These are phyloP conservation scores for Coemansia biformis DNA, from an alignment of 192 early-diverging fungal species.

Conservation along the genomic window DNA sequence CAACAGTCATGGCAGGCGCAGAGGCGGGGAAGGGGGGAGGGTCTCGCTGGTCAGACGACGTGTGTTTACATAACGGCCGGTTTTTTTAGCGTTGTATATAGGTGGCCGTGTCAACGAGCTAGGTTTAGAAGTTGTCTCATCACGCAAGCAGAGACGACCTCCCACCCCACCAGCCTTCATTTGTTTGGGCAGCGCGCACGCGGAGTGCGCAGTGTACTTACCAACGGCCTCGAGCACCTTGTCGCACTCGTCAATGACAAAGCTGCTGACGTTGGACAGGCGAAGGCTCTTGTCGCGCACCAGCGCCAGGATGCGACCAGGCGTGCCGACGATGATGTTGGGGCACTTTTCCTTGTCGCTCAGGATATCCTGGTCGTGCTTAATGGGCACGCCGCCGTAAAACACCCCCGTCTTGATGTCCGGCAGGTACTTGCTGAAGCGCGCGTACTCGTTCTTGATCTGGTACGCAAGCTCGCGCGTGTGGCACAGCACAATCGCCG, in stretches of 20 bases:
- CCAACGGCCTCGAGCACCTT: constrained; percentile 91
- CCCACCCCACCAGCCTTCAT: too few species aligned
- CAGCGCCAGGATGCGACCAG: constrained; percentile 86
- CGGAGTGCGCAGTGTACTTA: constrained; percentile 47
- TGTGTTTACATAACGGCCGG: too few species aligned
- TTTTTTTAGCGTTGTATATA: too few species aligned
- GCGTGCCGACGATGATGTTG: constrained; percentile 95
- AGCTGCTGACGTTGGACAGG: constrained; percentile 85
- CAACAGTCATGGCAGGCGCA: too few species aligned
- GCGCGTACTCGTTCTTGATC: constrained; percentile 94
- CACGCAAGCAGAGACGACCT: too few species aligned
- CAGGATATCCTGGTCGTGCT: constrained; percentile 74
- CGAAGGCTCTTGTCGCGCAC: constrained; percentile 81
- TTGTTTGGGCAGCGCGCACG: constrained; percentile 56
- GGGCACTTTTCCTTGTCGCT: constrained; percentile 82
- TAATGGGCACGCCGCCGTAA: constrained; percentile 81
- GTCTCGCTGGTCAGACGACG: too few species aligned
- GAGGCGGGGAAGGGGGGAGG: too few species aligned
- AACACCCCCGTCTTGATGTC: constrained; percentile 90
- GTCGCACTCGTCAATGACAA: constrained; percentile 98
- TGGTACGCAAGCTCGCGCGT: constrained; percentile 98
- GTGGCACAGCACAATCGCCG: constrained; percentile 93
- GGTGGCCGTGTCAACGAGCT: too few species aligned
- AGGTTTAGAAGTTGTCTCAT: too few species aligned
- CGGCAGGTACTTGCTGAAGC: constrained; percentile 94